Percentiles rank a stretch among this genome's conserved stretches.
These are phyloP conservation scores for Phalaenopsis equestris DNA, from an alignment of 106 monocot genomes.

Conservation along the genomic window DNA sequence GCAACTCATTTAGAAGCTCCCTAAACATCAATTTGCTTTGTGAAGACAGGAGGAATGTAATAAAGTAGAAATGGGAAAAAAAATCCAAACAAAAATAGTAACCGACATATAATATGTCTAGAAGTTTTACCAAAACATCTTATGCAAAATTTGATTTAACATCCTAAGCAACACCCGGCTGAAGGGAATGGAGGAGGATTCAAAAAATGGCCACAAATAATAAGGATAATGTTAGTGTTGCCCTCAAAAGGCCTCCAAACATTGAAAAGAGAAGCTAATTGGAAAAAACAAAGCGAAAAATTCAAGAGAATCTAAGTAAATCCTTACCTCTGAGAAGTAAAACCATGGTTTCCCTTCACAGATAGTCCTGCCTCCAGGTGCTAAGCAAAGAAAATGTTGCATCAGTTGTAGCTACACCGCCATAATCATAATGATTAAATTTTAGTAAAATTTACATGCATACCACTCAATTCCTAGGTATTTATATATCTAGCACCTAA, in stretches of 20 bases:
- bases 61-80: not conserved
- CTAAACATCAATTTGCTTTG: not conserved
- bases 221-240: not conserved
- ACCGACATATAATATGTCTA: not conserved
- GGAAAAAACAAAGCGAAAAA: not conserved
- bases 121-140: not conserved
- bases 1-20: not conserved
- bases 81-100: not conserved
- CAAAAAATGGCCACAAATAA: not conserved
- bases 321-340: slow-evolving; percentile 62
- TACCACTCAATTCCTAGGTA: too few relatives aligned
- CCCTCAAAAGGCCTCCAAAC: not conserved
- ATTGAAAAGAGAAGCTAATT: not conserved
- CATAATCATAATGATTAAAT: too few relatives aligned
- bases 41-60: not conserved
- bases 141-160: not conserved
- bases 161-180: not conserved
- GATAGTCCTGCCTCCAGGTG: slow-evolving; percentile 77
- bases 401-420: not conserved
- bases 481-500: too few relatives aligned
- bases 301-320: not conserved
- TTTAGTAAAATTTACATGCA: too few relatives aligned
- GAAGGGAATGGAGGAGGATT: not conserved
- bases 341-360: slow-evolving; percentile 46
- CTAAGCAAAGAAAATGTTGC: slow-evolving; percentile 24